These are phyloP conservation scores for Kodamaea anthophila DNA, from an alignment of 1,139 yeast genomes.

Conservation along the genomic window DNA sequence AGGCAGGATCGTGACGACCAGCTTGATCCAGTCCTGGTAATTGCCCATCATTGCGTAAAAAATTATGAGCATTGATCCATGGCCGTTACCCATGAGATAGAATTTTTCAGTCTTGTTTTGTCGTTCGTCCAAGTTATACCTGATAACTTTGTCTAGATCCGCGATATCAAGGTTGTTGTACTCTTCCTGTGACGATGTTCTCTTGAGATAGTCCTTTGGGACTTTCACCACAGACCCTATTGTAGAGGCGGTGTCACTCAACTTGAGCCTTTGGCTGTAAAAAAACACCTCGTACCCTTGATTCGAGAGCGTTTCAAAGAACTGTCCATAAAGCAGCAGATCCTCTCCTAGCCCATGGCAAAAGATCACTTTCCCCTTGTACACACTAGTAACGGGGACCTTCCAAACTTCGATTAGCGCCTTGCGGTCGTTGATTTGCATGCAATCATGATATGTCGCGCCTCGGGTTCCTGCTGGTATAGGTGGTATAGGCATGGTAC, in stretches of 20 bases:
- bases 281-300: conserved; percentile 69
- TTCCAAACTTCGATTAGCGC: conserved; percentile 37
- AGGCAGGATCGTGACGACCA: conserved; percentile 63
- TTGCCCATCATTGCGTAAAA: conserved; percentile 71
- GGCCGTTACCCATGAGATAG: conserved; percentile 78
- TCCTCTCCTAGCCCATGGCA: conserved; percentile 85
- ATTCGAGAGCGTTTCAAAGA: conserved; percentile 52
- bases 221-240: conserved; percentile 75
- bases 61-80: conserved; percentile 86
- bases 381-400: conserved; percentile 28
- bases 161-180: conserved; percentile 42
- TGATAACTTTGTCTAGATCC: conserved; percentile 65
- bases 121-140: conserved; percentile 25
- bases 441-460: conserved; percentile 1
- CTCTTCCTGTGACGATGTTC: conserved; percentile 2
- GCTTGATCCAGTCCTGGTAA: conserved; percentile 46
- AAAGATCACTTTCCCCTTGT: conserved; percentile 53
- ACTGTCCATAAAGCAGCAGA: conserved; percentile 46
- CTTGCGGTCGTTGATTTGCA: conserved; percentile 30
- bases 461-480: too few species aligned
- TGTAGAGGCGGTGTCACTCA: conserved; percentile 5
- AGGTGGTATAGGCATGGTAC: too few species aligned
- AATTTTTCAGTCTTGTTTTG: conserved; percentile 34
- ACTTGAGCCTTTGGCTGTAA: conserved; percentile 61
- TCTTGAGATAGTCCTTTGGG: conserved; percentile 53